Percentiles rank a stretch among this genome's conserved stretches.
phyloP scores from a whole-genome alignment of 106 monocot species.

The Acanthochlamys bracteata region DNA sequence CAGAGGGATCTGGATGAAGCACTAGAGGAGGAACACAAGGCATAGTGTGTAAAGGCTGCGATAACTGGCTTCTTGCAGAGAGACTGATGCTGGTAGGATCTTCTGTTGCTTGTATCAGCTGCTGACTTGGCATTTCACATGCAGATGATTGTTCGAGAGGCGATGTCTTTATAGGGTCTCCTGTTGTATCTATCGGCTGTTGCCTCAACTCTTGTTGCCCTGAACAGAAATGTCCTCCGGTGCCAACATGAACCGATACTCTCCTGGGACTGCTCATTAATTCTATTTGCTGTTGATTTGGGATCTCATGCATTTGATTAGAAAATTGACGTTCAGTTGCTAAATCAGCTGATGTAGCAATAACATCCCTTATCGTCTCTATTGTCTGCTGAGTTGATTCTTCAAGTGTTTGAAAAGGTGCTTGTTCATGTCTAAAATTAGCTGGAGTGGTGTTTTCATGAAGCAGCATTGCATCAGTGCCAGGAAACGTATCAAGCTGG shows the following conservation, averaged over 20 bases:
- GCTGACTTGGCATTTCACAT: background rate
- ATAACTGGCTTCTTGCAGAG: background rate
- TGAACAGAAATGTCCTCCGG: no score
- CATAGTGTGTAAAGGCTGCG: background rate
- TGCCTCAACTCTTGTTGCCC: no score
- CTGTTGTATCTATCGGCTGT: no score
- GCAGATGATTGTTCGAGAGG: no score
- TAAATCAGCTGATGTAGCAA: background rate
- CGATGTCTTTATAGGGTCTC: no score
- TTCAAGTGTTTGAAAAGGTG: background rate
- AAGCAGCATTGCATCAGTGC: background rate
- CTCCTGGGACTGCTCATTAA: background rate
- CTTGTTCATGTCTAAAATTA: background rate
- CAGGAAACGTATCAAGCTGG: background rate
- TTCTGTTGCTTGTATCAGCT: background rate
- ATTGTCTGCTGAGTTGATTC: background rate
- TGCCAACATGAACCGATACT: no score
- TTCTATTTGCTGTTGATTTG: background rate
- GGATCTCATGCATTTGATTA: conserved; percentile 2
- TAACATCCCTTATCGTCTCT: no score
- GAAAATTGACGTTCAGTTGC: background rate
- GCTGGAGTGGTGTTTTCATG: background rate
- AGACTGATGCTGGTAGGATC: background rate
- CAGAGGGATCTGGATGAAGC: conserved; percentile 12
- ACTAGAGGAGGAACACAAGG: conserved; percentile 5